phyloP scores from a whole-genome alignment of 129 eudicot genomes.

The Lactuca sativa region DNA sequence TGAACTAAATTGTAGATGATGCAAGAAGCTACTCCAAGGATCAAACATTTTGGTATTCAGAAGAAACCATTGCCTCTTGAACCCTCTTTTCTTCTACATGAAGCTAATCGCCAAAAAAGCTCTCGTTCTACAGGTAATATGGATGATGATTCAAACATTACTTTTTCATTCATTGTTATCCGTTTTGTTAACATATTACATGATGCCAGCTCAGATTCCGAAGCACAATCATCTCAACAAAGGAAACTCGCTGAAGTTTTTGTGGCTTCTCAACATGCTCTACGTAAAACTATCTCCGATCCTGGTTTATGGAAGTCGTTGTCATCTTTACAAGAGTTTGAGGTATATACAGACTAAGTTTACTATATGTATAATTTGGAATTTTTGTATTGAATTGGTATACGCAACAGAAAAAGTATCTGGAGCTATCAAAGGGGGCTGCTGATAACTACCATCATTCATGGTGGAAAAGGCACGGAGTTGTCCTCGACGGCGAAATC shows the following conservation, averaged over 20 bases:
- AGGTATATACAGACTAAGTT: conserved; percentile 42
- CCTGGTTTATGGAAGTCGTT: conserved; percentile 68
- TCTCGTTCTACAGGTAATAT: conserved; percentile 82
- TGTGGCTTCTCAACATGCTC: conserved; percentile 94
- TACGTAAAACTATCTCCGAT: conserved; percentile 66
- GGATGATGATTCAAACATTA: conserved; percentile 29
- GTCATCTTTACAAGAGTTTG: conserved; percentile 76
- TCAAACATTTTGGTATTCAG: conserved; percentile 82
- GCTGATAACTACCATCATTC: conserved; percentile 86
- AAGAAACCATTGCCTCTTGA: conserved; percentile 88
- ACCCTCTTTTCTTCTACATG: conserved; percentile 76
- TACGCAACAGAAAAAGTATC: conserved; percentile 62
- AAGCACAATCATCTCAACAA: conserved; percentile 34
- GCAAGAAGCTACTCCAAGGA: conserved; percentile 65
- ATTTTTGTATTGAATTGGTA: background rate
- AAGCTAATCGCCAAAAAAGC: conserved; percentile 77
- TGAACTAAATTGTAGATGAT: conserved; percentile 52
- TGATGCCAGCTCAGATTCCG: conserved; percentile 59
- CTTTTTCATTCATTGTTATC: background rate
- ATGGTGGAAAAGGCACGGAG: conserved; percentile 99
- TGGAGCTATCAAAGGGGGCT: conserved; percentile 87
- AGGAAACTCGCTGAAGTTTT: conserved; percentile 76
- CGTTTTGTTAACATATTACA: conserved; percentile 15
- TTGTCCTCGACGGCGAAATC: conserved; percentile 94
- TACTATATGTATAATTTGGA: background rate